These are phyloP conservation scores for Lachancea lanzarotensis DNA, from an alignment of 805 yeast species.

Conservation along the genomic window DNA sequence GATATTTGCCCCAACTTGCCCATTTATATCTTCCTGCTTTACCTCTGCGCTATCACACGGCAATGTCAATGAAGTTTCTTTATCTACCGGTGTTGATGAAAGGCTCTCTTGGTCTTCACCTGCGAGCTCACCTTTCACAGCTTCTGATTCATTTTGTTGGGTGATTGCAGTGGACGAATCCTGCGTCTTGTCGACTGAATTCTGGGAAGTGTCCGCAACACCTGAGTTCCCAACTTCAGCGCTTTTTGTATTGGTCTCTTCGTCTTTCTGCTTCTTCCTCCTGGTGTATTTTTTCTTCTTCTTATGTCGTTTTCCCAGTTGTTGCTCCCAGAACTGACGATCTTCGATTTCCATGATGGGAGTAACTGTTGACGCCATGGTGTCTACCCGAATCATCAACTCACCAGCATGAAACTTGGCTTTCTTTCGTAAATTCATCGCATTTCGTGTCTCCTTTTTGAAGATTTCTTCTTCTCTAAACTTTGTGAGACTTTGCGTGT, in stretches of 20 bases:
- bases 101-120: neutral
- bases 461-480: slow-evolving; percentile 81
- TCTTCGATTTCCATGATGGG: slow-evolving; percentile 59
- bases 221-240: neutral
- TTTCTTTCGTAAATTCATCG: slow-evolving; percentile 60
- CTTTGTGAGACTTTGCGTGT: slow-evolving; percentile 62
- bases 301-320: slow-evolving; percentile 36
- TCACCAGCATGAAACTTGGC: slow-evolving; percentile 48
- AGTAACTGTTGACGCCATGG: slow-evolving; percentile 37
- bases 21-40: neutral
- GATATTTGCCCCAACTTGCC: neutral
- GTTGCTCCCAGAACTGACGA: slow-evolving; percentile 39
- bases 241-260: slow-evolving; percentile 13
- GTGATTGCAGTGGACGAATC: too few species aligned
- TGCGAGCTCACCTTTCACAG: too few species aligned
- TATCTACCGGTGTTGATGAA: too few species aligned
- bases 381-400: slow-evolving; percentile 15
- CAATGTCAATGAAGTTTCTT: too few species aligned
- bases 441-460: slow-evolving; percentile 71
- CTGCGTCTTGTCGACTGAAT: too few species aligned
- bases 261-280: slow-evolving; percentile 38
- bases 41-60: neutral
- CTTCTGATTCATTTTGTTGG: too few species aligned
- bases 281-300: slow-evolving; percentile 37
- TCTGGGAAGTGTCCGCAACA: neutral